Evolutionary conservation across 2,329 filamentous ascomycete species (phyloP).

Genomic region (Ophiocordyceps australis): DNA sequence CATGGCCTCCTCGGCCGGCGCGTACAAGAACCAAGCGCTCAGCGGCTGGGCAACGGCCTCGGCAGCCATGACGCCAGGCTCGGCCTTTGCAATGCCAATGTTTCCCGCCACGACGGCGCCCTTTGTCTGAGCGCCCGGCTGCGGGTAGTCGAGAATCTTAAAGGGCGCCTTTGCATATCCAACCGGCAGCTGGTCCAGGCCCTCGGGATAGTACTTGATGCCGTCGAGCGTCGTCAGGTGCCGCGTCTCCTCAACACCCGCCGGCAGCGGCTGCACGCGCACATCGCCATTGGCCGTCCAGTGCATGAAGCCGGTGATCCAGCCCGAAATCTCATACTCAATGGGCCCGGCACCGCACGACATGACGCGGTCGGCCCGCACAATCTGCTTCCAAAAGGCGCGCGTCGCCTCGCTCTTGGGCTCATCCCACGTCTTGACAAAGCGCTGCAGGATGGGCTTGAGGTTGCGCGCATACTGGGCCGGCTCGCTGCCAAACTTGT

Average conservation of each 20-base stretch:
- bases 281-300: conserved; percentile 18
- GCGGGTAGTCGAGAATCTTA: conserved; percentile 13
- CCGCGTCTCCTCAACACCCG: conserved; percentile 2
- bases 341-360: conserved; percentile 10
- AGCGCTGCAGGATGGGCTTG: conserved; percentile 22
- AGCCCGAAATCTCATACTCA: conserved; percentile 23
- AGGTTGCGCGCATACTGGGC: conserved; percentile 18
- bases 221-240: conserved; percentile 9
- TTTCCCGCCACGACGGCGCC: conserved; percentile 20
- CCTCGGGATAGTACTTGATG: conserved; percentile 9
- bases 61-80: conserved; percentile 2
- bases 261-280: conserved; percentile 5
- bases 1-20: conserved; percentile 11
- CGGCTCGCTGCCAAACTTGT: conserved; percentile 23
- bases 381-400: conserved; percentile 25
- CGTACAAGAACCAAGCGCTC: conserved; percentile 22
- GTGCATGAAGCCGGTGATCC: conserved; percentile 28
- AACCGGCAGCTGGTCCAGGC: conserved; percentile 13
- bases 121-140: conserved; percentile 3
- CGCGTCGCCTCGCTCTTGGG: conserved; percentile 12
- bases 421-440: conserved; percentile 24
- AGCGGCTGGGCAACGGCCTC: conserved; percentile 13
- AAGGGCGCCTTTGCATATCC: conserved; percentile 21
- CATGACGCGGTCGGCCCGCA: conserved; percentile 13
- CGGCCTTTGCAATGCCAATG: conserved; percentile 13